Conservation (phyloP, 2,329 filamentous ascomycete species). For the Trichoderma semiorbis region DNA sequence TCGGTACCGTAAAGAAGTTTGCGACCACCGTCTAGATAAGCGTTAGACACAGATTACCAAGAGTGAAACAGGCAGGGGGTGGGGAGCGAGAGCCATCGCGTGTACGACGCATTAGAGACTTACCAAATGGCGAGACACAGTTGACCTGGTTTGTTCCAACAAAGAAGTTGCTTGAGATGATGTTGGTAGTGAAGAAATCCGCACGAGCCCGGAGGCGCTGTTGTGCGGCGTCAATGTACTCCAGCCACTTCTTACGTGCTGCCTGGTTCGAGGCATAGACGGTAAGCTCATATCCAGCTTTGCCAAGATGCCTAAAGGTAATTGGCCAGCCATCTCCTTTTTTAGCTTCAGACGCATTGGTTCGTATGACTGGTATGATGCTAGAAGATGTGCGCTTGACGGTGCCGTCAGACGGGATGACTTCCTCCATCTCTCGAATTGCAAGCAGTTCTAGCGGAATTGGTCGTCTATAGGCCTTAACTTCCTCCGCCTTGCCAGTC, state of each 20-base stretch:
- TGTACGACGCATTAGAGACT: constrained; percentile 30
- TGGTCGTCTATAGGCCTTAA: constrained; percentile 88
- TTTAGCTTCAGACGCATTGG: constrained; percentile 51
- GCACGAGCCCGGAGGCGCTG: constrained; percentile 81
- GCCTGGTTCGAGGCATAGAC: constrained; percentile 83
- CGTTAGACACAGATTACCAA: background rate
- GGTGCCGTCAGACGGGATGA: constrained; percentile 75
- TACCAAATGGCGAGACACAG: constrained; percentile 87
- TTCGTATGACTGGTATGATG: constrained; percentile 59
- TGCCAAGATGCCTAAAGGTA: constrained; percentile 92
- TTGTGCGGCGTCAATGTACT: constrained; percentile 90
- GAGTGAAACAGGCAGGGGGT: background rate
- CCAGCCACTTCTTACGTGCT: constrained; percentile 92
- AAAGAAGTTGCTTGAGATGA: constrained; percentile 59
- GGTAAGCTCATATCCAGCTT: constrained; percentile 89
- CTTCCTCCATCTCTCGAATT: constrained; percentile 95
- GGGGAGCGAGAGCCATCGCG: background rate
- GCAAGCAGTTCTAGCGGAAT: constrained; percentile 91
- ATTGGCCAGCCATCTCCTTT: constrained; percentile 81
- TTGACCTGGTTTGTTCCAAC: constrained; percentile 77
- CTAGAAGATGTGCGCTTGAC: constrained; percentile 86
- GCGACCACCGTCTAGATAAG: constrained; percentile 72
- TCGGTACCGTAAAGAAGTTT: constrained; percentile 95
- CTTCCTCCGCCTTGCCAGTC: constrained; percentile 88
- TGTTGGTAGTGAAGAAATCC: constrained; percentile 78